Base-by-base conservation (phyloP, 1,139 yeast species). In the Zygosaccharomyces sapae region DNA sequence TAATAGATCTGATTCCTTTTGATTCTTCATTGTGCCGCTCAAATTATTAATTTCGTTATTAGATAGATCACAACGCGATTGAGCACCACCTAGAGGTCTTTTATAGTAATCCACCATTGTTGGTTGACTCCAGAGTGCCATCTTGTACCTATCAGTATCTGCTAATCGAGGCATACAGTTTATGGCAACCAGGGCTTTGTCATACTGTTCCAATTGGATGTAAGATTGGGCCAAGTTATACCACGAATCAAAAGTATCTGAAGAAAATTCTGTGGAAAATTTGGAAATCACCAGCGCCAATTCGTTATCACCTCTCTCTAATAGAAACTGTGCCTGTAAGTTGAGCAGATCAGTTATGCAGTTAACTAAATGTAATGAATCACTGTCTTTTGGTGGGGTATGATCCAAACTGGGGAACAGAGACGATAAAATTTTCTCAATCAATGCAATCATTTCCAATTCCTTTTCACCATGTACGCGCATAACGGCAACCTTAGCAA, bases 241-340 rank as follows among this genome's bases (percentile, higher is more conserved):
- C 98, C 97, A 92, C 4, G 94, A 74, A 52, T 77, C 76, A 66
- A 87, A 90, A 61, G 86, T 95, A 1, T 94, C 81, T 0, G 97
- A 96, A 1, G 90, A 78, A 0, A 90, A 75, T 55, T 83, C 80
- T 8, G 88, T 88, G 1, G 96, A 85, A 51, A 83, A 79, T 43
- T 76, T 75, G 0, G 96, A 88, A 46, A 86, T 74, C 44, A 79
- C 77, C 37, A 86, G 71, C 0, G 97, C 96, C 58, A 87, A 70
- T 52, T 85, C 88, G 42, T 77, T 74, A 45, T 86, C 74, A 41
- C 74, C 74, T 65, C 86, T 88, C 24, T 74, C 71, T 12, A 85
- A 69, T 60, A 94, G 76, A 62, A 86, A 88, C 57, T 78, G 75
- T 1, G 89, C 80, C 69, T 92, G 96, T 55, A 83, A 71, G 54